Base-by-base conservation (phyloP, 495 filamentous ascomycete species). In the Recurvomyces mirabilis region DNA sequence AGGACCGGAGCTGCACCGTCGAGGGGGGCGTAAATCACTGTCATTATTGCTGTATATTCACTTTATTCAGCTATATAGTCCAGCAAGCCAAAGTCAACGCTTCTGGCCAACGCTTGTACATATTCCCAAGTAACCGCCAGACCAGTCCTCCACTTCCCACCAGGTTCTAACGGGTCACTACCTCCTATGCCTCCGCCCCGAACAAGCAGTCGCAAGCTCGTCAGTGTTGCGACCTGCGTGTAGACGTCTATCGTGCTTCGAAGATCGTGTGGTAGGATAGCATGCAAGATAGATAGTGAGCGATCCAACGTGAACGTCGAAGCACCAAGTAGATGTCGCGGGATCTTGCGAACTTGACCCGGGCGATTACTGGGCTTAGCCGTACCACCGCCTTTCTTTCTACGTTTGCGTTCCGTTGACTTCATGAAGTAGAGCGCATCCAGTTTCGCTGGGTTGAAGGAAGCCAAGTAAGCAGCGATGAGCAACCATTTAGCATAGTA, bases 341-440 rank as follows among this genome's bases (percentile, higher is more conserved):
- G 70, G 25, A 84, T 83, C 61, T 64, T 51, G 23, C 57, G 55
- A 21, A 56, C 45, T 40, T 62, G 53, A 10, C 35, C 26, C 38
- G 59, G 40, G 50, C 55, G 57, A 14, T 46, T 42, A 6, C 20
- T 34, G 12, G 42, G 41, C 12, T 38, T 42, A 11, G 52, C 40
- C 1, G 68, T 62, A 13, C 43, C 55, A 13, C 57, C 61, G 24
- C 63, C 61, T 6, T 66, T 60, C 25, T 61, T 61, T 48, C 67
- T 67, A 18, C 66, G 63, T 22, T 69, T 66, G 51, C 68, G 68
- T 4, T 82, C 76, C 41, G 78, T 77, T 57, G 77, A 72, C 43
- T 87, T 93, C 42, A 81, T 88, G 68, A 98, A 96, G 56, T 88
- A 79, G 22, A 78, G 71, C 1, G 77, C 69, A 61, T 98, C 91